Evolutionary conservation across 2,329 filamentous ascomycete species (phyloP), one percentile per base, ranked within the genome.

Genomic region (Fusarium globosum): DNA sequence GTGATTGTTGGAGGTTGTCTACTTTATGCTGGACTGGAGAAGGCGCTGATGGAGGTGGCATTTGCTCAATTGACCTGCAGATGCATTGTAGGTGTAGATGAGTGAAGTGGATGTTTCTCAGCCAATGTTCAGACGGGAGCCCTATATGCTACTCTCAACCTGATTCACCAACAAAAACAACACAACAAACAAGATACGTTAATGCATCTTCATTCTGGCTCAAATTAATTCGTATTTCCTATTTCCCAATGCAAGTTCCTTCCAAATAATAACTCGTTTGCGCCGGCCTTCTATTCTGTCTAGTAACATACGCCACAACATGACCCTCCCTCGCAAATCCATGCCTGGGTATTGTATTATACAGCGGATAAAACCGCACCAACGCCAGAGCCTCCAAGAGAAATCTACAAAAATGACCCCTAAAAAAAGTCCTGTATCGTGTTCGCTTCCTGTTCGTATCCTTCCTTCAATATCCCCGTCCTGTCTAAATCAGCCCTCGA

Each of bases 271-370:
- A 65, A 46, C 38, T 26, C 51, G n/a, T 70, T 49, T 59, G 60
- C 66, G 60, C 65, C 65, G 28, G 52, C 26, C 26, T 48, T 65
- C 23, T 69, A 60, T 65, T n/a, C 52, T 70, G 66, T 69, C 67
- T 70, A 65, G 6, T 69, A 69, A 69, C 67, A 49, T 55, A 21
- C 43, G 38, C 46, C 26, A 30, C 38, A 61, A 35, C 23, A 61
- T 41, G 45, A 45, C 43, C 39, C 51, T 48, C 33, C 30, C 20
- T 45, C 20, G 15, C 35, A 28, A 42, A 35, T 67, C 39, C 36
- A 48, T 58, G 30, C 42, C 41, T 49, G 55, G 41, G 33, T 28
- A 61, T 23, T 42, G 18, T 23, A 16, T 30, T 42, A 35, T 53
- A 59, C 14, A 26, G 41, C 65, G 68, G 66, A 43, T 70, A 65